Evolutionary conservation across 2,329 filamentous ascomycete genomes (phyloP).

Genomic region (Zarea fungicola): DNA sequence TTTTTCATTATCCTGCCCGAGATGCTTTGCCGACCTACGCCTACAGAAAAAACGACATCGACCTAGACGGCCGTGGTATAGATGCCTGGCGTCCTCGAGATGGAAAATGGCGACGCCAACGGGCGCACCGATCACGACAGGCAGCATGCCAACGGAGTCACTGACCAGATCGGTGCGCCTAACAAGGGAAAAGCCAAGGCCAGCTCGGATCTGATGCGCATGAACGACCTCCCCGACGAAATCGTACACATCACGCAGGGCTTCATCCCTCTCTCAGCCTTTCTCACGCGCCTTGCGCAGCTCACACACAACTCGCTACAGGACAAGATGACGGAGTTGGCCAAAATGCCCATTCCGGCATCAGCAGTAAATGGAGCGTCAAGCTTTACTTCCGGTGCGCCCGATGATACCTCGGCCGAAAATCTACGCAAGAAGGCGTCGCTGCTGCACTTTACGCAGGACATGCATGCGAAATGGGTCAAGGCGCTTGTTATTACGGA

Average conservation of each 20-base stretch:
- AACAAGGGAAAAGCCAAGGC: constrained; percentile 20
- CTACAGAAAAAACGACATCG: constrained; percentile 2
- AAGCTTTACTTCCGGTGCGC: constrained; percentile 23
- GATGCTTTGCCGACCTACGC: constrained; percentile 2
- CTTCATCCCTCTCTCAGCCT: constrained; percentile 68
- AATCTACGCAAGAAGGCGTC: constrained; percentile 72
- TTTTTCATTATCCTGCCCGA: neutral
- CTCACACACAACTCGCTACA: constrained; percentile 74
- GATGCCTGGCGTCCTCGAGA: constrained; percentile 50
- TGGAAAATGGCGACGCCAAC: constrained; percentile 51
- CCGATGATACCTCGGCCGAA: constrained; percentile 55
- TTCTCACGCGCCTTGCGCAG: constrained; percentile 77
- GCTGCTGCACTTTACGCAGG: constrained; percentile 72
- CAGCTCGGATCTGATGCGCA: constrained; percentile 29
- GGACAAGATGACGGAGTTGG: constrained; percentile 64
- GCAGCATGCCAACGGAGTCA: constrained; percentile 38
- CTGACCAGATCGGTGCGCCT: constrained; percentile 28
- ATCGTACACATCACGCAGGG: constrained; percentile 68
- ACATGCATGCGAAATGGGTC: constrained; percentile 80
- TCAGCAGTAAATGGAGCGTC: constrained; percentile 46
- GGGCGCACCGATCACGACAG: constrained; percentile 53
- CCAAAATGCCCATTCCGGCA: constrained; percentile 57
- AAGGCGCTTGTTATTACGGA: constrained; percentile 86
- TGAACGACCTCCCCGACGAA: constrained; percentile 57
- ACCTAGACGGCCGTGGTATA: neutral